phyloP scores from a whole-genome alignment of 805 yeast genomes.

The Kodamaea fukazawae region DNA sequence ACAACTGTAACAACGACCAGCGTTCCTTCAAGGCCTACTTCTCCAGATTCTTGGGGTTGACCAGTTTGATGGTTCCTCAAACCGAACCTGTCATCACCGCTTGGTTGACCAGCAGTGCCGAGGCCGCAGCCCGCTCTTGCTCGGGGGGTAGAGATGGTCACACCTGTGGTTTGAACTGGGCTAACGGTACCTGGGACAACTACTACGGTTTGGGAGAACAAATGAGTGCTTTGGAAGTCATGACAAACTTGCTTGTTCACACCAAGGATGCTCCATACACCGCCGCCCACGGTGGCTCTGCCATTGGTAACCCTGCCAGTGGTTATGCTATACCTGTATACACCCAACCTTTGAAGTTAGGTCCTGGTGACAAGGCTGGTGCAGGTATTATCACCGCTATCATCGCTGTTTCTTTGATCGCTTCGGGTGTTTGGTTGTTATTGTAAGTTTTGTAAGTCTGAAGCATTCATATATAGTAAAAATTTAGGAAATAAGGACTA shows the following conservation, averaged over 20 bases:
- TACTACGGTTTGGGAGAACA: constrained; percentile 76
- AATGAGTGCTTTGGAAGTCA: constrained; percentile 67
- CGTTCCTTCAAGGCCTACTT: constrained; percentile 88
- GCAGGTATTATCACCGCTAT: constrained; percentile 86
- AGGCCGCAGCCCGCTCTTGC: constrained; percentile 61
- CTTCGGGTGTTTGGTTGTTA: constrained; percentile 79
- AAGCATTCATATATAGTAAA: too few relatives aligned
- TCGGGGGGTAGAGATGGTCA: constrained; percentile 79
- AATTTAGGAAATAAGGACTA: too few relatives aligned
- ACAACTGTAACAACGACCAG: constrained; percentile 79
- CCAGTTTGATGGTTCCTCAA: constrained; percentile 69
- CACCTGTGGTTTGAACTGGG: constrained; percentile 79
- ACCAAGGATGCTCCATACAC: constrained; percentile 59
- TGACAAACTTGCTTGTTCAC: constrained; percentile 43
- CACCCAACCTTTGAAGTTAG: constrained; percentile 17
- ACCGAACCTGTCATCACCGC: constrained; percentile 46
- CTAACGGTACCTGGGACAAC: constrained; percentile 55
- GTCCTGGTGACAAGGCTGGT: constrained; percentile 55
- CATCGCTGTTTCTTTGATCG: constrained; percentile 47
- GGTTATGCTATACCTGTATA: constrained; percentile 50
- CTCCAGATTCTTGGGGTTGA: constrained; percentile 68
- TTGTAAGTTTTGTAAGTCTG: constrained; percentile 32
- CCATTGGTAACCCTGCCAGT: constrained; percentile 64
- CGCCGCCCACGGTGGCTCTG: constrained; percentile 63
- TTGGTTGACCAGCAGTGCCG: constrained; percentile 41